phyloP scores from a whole-genome alignment of 2,329 filamentous ascomycete genomes.

The Fusarium papillatum region DNA sequence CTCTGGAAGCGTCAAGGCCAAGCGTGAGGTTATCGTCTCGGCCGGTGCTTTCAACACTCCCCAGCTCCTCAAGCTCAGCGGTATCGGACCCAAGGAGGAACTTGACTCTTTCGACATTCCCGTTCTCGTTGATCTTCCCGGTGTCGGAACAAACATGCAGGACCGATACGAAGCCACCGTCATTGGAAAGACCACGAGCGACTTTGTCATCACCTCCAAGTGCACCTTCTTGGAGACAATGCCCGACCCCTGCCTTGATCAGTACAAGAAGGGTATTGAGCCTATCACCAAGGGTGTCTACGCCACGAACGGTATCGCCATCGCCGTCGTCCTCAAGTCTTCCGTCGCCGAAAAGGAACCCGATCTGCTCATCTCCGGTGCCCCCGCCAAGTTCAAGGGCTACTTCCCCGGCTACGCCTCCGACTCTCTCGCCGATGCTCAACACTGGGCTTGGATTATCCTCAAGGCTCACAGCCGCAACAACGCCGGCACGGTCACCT shows the following conservation, averaged over 20 bases:
- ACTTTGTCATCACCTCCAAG: constrained; percentile 36
- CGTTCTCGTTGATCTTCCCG: constrained; percentile 56
- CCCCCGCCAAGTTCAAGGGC: constrained; percentile 66
- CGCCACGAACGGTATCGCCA: constrained; percentile 64
- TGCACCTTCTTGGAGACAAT: constrained; percentile 36
- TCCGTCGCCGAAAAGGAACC: constrained; percentile 57
- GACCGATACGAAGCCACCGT: constrained; percentile 61
- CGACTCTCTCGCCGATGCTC: constrained; percentile 56
- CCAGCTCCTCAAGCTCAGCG: constrained; percentile 64
- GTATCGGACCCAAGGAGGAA: constrained; percentile 46
- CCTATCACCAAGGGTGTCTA: constrained; percentile 46
- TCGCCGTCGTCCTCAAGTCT: constrained; percentile 56
- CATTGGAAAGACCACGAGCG: constrained; percentile 31
- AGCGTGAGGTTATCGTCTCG: constrained; percentile 59
- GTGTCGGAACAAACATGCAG: constrained; percentile 71
- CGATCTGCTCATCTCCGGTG: constrained; percentile 69
- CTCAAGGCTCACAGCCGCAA: constrained; percentile 70
- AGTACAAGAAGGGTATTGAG: constrained; percentile 24
- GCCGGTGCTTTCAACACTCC: constrained; percentile 64
- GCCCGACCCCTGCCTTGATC: constrained; percentile 36
- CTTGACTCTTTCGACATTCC: constrained; percentile 49
- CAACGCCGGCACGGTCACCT: constrained; percentile 71
- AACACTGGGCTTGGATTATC: constrained; percentile 57
- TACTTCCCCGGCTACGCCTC: constrained; percentile 68
- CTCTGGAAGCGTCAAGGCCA: constrained; percentile 23